Conservation (phyloP, 345 rosid genomes). For the Salix brachista region DNA sequence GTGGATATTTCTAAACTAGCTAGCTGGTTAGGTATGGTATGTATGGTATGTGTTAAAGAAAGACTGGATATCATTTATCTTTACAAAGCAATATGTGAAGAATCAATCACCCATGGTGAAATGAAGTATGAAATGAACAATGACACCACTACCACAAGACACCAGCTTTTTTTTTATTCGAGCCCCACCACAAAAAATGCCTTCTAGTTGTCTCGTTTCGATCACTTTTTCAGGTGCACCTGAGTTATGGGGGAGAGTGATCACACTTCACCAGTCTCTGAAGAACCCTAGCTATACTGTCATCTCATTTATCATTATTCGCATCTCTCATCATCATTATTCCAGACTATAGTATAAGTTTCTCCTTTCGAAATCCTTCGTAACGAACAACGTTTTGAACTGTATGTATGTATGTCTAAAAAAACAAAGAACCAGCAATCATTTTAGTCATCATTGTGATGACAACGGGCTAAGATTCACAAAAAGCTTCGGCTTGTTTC, state of each 20-base stretch:
- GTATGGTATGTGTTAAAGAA: not conserved
- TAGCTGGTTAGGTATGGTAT: not conserved
- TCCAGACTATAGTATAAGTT: no score
- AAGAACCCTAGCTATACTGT: not conserved
- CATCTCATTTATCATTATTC: not conserved
- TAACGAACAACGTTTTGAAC: no score
- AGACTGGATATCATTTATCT: not conserved
- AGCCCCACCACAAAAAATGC: not conserved
- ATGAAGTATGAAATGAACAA: not conserved
- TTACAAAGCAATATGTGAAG: not conserved
- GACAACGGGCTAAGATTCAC: not conserved
- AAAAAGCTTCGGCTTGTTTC: not conserved
- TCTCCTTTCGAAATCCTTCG: no score
- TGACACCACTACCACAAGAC: not conserved
- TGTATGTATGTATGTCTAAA: no score
- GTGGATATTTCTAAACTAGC: not conserved
- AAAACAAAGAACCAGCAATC: no score
- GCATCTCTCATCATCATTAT: no score
- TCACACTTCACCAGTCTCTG: not conserved
- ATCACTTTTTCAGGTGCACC: not conserved
- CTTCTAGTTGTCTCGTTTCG: not conserved
- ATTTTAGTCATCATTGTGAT: not conserved
- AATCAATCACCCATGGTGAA: not conserved
- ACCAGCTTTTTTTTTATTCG: not conserved
- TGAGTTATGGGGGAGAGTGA: not conserved